Conservation (phyloP, 192 early-diverging fungal species). For the Entophlyctis luteolus region DNA sequence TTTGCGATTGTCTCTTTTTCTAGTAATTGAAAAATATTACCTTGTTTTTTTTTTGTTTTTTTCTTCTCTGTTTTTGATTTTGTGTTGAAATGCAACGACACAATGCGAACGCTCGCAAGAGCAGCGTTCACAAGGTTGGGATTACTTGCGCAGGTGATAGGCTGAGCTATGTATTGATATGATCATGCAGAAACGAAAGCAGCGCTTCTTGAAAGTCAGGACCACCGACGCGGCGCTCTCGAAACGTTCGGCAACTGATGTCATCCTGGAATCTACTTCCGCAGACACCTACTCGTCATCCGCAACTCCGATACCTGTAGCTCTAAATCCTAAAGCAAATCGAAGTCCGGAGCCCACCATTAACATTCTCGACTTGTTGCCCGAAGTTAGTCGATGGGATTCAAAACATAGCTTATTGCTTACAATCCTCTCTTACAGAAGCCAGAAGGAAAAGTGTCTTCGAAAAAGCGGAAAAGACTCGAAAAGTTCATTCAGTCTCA, state of each 20-base stretch:
- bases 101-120: constrained; percentile 20
- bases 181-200: constrained; percentile 19
- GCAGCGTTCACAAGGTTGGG: constrained; percentile 22
- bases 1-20: no score
- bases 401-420: neutral
- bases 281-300: neutral
- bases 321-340: constrained; percentile 17
- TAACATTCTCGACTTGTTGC: neutral
- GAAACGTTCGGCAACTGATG: neutral
- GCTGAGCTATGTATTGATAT: neutral
- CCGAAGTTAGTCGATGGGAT: constrained; percentile 13
- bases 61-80: constrained; percentile 24
- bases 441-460: constrained; percentile 37
- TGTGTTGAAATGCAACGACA: constrained; percentile 11
- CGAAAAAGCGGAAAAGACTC: constrained; percentile 56
- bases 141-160: neutral
- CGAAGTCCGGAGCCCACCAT: neutral
- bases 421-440: neutral
- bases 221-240: neutral
- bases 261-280: neutral
- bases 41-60: constrained; percentile 6
- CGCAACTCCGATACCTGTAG: constrained; percentile 7
- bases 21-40: no score
- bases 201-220: constrained; percentile 10
- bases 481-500: constrained; percentile 57